Base-by-base conservation (phyloP, 163 green algal species). In the Scenedesmus sp. region DNA sequence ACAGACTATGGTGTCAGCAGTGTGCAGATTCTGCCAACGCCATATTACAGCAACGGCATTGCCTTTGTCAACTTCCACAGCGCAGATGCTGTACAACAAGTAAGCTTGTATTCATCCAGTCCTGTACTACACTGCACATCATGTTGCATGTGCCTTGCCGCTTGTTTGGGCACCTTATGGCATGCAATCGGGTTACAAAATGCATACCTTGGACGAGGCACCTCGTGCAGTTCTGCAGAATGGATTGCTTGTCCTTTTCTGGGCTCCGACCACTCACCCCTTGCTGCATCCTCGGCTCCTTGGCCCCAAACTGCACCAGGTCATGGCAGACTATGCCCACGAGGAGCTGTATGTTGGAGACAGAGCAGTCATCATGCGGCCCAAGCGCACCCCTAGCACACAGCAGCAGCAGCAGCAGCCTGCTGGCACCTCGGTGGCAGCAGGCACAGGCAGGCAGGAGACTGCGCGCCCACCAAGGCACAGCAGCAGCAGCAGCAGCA, bases 1-100 rank as follows among this genome's bases (percentile, higher is more conserved):
- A 20, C 42, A 15, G 42, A 33, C 12, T 59, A 85, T 85, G 40
- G 30, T 4, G 79, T 85, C 12, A 51, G 30, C 42, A 59, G 20
- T 37, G 79, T 85, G 30, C 42, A 65, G 79, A 24, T 85, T 5
- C 5, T 85, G 43, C 5, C 24, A 37, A 22, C 7, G 7, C 79
- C 33, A 24, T 0, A 85, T 1, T 40, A 85, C 46, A 42, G 24
- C 24, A 59, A n/a, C 18, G 46, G 44, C 30, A 40, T 40, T 65
- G 79, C 79, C 16, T 56, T 85, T 65, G 79, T 85, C 43, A 65
- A 85, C 42, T 59, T 85, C 33, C 42, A 26, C 30, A 37, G 46
- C 24, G 79, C 40, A 51, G 12, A 20, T 59, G 44, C 79, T 30
- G 79, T 26, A 85, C 42, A 68, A 26, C 40, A 85, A 44, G 79